Evolutionary conservation across 2,329 filamentous ascomycete genomes (phyloP).

Genomic region (Venturia asperata): DNA sequence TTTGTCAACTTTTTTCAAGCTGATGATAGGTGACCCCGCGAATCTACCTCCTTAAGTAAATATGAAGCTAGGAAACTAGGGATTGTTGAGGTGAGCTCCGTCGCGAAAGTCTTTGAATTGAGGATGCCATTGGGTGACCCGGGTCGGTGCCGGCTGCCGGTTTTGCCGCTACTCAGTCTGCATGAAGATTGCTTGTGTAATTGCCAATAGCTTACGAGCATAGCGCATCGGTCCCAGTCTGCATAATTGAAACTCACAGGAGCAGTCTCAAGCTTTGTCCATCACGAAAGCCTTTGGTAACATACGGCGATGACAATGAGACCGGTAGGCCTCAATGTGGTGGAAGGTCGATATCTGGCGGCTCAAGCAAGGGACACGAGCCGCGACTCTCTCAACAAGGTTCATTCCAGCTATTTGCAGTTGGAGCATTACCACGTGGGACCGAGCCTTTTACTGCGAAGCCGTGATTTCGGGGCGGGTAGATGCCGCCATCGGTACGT

Average conservation of each 20-base stretch:
- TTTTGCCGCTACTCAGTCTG: neutral
- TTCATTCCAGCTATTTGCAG: neutral
- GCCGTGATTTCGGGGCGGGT: neutral
- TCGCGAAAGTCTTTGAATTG: neutral
- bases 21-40: neutral
- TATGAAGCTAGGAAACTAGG: neutral
- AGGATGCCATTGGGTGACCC: neutral
- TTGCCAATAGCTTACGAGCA: neutral
- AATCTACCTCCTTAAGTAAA: neutral
- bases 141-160: neutral
- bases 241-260: neutral
- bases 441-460: neutral
- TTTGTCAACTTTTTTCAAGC: neutral
- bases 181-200: neutral
- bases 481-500: neutral
- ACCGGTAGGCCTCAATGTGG: neutral
- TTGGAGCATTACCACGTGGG: neutral
- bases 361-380: neutral
- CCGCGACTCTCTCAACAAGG: neutral
- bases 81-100: neutral
- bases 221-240: neutral
- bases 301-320: neutral
- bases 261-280: neutral
- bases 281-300: neutral
- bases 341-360: neutral